Conservation (phyloP, 2,329 filamentous ascomycete genomes). For the Ilyonectria destructans region DNA sequence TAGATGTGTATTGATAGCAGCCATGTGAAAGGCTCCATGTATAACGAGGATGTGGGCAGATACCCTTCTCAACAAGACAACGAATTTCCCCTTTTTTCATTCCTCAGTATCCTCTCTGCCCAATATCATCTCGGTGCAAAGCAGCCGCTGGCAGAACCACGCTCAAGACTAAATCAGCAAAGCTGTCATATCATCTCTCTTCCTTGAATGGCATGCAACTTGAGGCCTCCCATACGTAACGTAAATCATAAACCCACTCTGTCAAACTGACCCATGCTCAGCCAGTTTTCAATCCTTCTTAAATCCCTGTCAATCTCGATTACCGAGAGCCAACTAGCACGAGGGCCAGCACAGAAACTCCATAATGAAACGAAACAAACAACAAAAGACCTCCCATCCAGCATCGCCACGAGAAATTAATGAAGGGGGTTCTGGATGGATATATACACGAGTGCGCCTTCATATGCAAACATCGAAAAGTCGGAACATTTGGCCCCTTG, state of each 20-base stretch:
- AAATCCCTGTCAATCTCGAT: constrained; percentile 3
- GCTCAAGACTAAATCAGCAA: neutral
- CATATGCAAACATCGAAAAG: constrained; percentile 7
- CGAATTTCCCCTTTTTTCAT: constrained; percentile 6
- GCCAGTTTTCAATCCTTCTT: constrained; percentile 21
- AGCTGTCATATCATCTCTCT: constrained; percentile 27
- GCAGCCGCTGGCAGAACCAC: neutral
- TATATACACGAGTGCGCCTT: constrained; percentile 25
- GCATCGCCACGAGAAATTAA: constrained; percentile 16
- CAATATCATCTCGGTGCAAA: neutral
- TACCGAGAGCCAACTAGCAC: neutral
- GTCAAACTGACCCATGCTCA: constrained; percentile 27
- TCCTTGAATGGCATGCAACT: constrained; percentile 46
- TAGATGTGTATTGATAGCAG: constrained; percentile 11
- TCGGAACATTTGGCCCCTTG: neutral
- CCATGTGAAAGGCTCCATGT: constrained; percentile 1
- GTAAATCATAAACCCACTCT: constrained; percentile 45
- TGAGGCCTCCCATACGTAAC: constrained; percentile 33
- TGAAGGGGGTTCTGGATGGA: neutral
- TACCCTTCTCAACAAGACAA: constrained; percentile 33
- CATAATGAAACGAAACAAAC: constrained; percentile 16
- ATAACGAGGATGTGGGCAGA: constrained; percentile 17
- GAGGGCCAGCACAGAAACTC: constrained; percentile 24
- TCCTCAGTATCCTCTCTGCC: neutral
- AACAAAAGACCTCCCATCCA: constrained; percentile 15